phyloP scores from a whole-genome alignment of 2,329 filamentous ascomycete species.

The Alternaria solani region DNA sequence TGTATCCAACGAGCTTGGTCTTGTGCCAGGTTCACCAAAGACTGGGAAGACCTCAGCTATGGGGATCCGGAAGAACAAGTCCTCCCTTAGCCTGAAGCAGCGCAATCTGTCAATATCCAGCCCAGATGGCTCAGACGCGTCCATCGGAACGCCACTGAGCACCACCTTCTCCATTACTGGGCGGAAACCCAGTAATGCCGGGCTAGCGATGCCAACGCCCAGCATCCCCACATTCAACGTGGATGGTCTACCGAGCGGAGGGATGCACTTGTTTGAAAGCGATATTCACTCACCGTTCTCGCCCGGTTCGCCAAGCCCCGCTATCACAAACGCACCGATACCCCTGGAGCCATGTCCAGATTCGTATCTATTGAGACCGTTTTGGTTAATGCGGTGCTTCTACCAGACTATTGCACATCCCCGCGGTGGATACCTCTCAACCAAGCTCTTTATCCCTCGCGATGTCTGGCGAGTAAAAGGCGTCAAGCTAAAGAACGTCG shows the following conservation, averaged over 20 bases:
- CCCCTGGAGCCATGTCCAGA: constrained; percentile 91
- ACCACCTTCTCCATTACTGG: constrained; percentile 66
- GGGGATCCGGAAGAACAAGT: constrained; percentile 60
- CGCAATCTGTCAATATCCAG: constrained; percentile 75
- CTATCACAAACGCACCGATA: constrained; percentile 71
- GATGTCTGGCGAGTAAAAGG: constrained; percentile 95
- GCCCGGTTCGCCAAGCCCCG: constrained; percentile 71
- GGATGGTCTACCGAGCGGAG: constrained; percentile 67
- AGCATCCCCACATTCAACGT: constrained; percentile 68
- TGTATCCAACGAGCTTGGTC: constrained; percentile 55
- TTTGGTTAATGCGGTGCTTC: constrained; percentile 95
- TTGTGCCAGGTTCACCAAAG: constrained; percentile 48
- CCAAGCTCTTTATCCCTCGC: constrained; percentile 87
- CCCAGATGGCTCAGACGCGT: constrained; percentile 69
- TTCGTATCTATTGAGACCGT: constrained; percentile 87
- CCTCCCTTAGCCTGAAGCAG: constrained; percentile 71
- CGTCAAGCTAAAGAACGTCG: constrained; percentile 88
- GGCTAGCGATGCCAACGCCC: constrained; percentile 75
- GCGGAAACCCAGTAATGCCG: constrained; percentile 59
- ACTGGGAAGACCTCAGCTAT: constrained; percentile 39
- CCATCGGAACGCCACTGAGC: constrained; percentile 77
- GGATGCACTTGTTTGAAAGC: constrained; percentile 83
- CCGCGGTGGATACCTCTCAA: constrained; percentile 89
- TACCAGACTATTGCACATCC: constrained; percentile 93
- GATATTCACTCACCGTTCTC: constrained; percentile 74